phyloP scores from a whole-genome alignment of 2,329 filamentous ascomycete genomes.

The Diplodia corticola region DNA sequence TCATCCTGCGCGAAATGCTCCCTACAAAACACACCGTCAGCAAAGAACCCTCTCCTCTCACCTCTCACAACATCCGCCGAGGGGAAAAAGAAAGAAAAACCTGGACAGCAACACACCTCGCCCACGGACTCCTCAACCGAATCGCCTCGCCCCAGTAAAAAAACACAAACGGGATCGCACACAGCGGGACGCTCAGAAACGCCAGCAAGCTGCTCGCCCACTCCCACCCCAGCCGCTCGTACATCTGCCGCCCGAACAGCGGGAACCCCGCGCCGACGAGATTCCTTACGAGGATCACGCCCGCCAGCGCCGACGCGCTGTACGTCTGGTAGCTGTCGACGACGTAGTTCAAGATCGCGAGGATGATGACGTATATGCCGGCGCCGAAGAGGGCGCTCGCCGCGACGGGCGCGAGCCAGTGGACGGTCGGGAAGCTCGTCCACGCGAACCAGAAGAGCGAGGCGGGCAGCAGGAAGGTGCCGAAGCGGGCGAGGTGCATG shows the following conservation, averaged over 20 bases:
- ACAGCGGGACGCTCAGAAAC: slow-evolving; percentile 40
- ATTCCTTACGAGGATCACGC: slow-evolving; percentile 25
- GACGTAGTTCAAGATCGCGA: slow-evolving; percentile 30
- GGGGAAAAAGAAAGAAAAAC: too few relatives aligned
- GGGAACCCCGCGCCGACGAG: slow-evolving; percentile 32
- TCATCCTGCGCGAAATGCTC: too few relatives aligned
- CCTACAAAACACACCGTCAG: too few relatives aligned
- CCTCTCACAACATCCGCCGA: too few relatives aligned
- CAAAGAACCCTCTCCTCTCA: too few relatives aligned
- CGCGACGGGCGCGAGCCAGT: slow-evolving; percentile 28
- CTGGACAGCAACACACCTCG: slow-evolving; percentile 5
- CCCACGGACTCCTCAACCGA: slow-evolving; percentile 25
- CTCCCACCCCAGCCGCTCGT: slow-evolving; percentile 36
- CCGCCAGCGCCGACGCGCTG: slow-evolving; percentile 25
- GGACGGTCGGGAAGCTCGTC: slow-evolving; percentile 22
- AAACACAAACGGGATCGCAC: slow-evolving; percentile 43
- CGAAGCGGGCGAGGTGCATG: slow-evolving; percentile 26
- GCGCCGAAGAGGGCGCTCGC: slow-evolving; percentile 27
- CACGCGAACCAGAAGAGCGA: slow-evolving; percentile 34
- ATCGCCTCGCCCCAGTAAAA: slow-evolving; percentile 38
- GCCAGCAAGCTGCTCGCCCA: slow-evolving; percentile 44
- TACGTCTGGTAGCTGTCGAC: slow-evolving; percentile 27
- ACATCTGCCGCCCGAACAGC: slow-evolving; percentile 34
- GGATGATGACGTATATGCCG: slow-evolving; percentile 29
- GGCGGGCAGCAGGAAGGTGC: slow-evolving; percentile 27